phyloP scores from a whole-genome alignment of 192 early-diverging fungal genomes.

The Rhizophagus clarus region DNA sequence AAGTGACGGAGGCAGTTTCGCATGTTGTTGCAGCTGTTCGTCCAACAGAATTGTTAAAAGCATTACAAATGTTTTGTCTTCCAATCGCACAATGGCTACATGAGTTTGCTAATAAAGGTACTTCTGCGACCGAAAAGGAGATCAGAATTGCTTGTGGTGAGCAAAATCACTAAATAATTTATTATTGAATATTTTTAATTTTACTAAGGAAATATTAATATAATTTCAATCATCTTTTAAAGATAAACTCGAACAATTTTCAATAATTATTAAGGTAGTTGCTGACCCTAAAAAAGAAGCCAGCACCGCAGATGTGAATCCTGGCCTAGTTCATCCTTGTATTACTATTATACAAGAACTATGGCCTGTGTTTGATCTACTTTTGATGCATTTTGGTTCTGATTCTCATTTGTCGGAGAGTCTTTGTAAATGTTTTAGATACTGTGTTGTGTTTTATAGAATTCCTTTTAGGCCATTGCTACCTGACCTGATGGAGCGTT shows the following conservation, averaged over 20 bases:
- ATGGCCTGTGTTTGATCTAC: constrained; percentile 71
- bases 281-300: constrained; percentile 15
- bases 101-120: constrained; percentile 51
- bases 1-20: constrained; percentile 88
- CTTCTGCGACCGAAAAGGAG: constrained; percentile 39
- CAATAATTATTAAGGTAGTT: constrained; percentile 11
- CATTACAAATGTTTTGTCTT: constrained; percentile 72
- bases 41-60: constrained; percentile 52
- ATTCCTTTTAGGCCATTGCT: constrained; percentile 58
- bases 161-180: background rate
- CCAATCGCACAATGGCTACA: constrained; percentile 77
- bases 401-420: constrained; percentile 51
- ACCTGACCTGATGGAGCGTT: constrained; percentile 56
- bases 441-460: constrained; percentile 60
- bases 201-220: constrained; percentile 50
- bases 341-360: constrained; percentile 65
- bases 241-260: constrained; percentile 34
- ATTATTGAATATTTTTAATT: background rate
- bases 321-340: constrained; percentile 62
- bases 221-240: constrained; percentile 13
- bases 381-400: constrained; percentile 55
- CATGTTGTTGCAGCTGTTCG: constrained; percentile 86
- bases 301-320: constrained; percentile 13
- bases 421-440: constrained; percentile 58
- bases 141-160: constrained; percentile 42